Evolutionary conservation across 169 alveolate species (phyloP).

Genomic region (Perkinsus marinus): DNA sequence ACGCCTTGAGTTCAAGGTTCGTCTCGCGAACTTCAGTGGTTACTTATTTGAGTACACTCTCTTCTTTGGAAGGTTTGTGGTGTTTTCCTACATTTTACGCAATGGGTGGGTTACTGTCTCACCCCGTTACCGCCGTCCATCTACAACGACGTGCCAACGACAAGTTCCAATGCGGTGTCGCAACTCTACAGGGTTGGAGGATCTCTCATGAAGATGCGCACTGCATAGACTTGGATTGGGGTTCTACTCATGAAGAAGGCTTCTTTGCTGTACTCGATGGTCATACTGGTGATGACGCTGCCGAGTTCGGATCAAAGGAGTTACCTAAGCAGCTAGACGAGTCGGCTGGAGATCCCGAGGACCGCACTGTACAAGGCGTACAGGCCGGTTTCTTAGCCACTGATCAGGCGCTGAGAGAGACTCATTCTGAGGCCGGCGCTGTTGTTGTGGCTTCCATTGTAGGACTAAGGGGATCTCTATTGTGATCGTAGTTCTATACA

Average conservation of each 20-base stretch:
- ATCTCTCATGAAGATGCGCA: not conserved
- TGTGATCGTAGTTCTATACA: not conserved
- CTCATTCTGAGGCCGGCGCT: not conserved
- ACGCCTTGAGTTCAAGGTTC: too few relatives aligned
- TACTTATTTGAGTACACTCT: not conserved
- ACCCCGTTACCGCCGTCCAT: not conserved
- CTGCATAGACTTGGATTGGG: not conserved
- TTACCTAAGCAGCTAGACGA: not conserved
- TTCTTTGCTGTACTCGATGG: not conserved
- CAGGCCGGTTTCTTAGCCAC: not conserved
- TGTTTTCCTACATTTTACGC: not conserved
- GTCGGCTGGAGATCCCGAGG: not conserved
- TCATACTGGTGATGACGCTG: not conserved
- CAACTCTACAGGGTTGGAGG: not conserved
- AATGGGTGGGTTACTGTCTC: not conserved
- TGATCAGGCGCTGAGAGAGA: not conserved
- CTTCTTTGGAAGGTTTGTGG: not conserved
- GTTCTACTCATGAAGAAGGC: not conserved
- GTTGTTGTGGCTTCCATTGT: not conserved
- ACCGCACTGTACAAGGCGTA: not conserved
- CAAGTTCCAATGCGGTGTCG: not conserved
- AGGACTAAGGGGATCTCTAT: not conserved
- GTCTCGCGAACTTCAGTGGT: too few relatives aligned
- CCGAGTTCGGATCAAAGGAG: not conserved
- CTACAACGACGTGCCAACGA: not conserved